phyloP scores from a whole-genome alignment of 805 yeast genomes.

The Kazachstania bromeliacearum region DNA sequence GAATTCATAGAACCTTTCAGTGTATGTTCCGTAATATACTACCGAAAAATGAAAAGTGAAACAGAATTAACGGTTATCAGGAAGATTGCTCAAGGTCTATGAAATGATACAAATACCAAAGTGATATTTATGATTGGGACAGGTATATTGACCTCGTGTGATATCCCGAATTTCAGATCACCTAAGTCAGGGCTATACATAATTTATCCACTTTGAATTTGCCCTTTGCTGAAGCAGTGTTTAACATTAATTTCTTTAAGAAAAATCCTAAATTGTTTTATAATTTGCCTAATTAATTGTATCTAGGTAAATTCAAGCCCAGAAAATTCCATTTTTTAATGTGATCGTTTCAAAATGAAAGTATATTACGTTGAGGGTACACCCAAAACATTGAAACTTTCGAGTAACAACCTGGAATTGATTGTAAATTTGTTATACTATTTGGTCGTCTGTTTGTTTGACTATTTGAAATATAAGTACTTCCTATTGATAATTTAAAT shows the following conservation, averaged over 20 bases:
- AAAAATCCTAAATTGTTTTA: conserved; percentile 78
- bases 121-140: conserved; percentile 79
- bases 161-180: conserved; percentile 90
- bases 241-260: conserved; percentile 74
- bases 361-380: conserved; percentile 57
- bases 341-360: conserved; percentile 54
- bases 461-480: too few relatives aligned
- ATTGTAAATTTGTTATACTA: conserved; percentile 52
- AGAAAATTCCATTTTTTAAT: conserved; percentile 73
- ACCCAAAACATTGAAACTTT: conserved; percentile 92
- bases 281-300: conserved; percentile 71
- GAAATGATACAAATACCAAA: conserved; percentile 26
- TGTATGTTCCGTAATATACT: too few relatives aligned
- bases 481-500: too few relatives aligned
- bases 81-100: conserved; percentile 10
- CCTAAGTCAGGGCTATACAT: conserved; percentile 83
- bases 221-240: conserved; percentile 94
- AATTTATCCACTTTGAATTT: conserved; percentile 63
- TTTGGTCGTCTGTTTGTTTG: too few relatives aligned
- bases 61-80: conserved; percentile 4
- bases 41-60: too few relatives aligned
- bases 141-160: conserved; percentile 87
- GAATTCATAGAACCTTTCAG: too few relatives aligned
- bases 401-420: conserved; percentile 76
- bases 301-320: conserved; percentile 81